Percentiles rank a stretch among this genome's conserved stretches.
Conservation (phyloP, 139 green algal genomes). For the Auxenochlorella pyrenoidosa region DNA sequence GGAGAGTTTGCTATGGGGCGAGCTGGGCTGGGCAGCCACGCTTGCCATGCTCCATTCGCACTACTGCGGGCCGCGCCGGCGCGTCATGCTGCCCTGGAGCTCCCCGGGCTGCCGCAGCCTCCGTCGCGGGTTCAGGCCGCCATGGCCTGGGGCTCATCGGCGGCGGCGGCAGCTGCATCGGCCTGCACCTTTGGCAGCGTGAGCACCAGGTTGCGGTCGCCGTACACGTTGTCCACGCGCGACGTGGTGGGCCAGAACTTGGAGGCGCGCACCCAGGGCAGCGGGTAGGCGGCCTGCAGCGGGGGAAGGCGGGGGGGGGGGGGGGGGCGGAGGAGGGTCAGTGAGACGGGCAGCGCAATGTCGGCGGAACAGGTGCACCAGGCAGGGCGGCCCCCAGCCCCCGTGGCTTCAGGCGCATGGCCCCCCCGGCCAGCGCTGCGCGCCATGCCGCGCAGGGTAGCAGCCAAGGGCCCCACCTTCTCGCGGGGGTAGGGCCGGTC, state of each 20-base stretch:
- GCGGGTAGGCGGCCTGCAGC: conserved; percentile 88
- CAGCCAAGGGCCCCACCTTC: conserved; percentile 37
- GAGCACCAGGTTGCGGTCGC: conserved; percentile 73
- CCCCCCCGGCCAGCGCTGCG: background rate
- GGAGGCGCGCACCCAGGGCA: conserved; percentile 84
- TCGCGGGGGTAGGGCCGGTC: conserved; percentile 93
- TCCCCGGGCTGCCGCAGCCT: too few species aligned
- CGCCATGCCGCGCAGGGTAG: too few species aligned
- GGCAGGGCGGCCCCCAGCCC: background rate
- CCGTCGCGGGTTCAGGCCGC: background rate
- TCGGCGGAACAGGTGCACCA: background rate
- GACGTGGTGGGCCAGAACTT: conserved; percentile 98
- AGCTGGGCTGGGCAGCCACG: too few species aligned
- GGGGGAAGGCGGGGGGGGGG: background rate
- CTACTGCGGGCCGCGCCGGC: too few species aligned
- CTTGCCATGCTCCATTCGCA: too few species aligned
- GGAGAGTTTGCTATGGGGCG: too few species aligned
- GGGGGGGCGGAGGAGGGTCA: background rate
- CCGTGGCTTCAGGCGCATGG: background rate
- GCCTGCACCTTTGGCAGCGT: background rate
- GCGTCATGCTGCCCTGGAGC: too few species aligned
- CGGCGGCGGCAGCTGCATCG: background rate
- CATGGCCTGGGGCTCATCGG: background rate
- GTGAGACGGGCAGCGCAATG: background rate
- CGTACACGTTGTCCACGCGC: conserved; percentile 98